Conservation (phyloP, 495 filamentous ascomycete species). For the Aspergillus homomorphus region DNA sequence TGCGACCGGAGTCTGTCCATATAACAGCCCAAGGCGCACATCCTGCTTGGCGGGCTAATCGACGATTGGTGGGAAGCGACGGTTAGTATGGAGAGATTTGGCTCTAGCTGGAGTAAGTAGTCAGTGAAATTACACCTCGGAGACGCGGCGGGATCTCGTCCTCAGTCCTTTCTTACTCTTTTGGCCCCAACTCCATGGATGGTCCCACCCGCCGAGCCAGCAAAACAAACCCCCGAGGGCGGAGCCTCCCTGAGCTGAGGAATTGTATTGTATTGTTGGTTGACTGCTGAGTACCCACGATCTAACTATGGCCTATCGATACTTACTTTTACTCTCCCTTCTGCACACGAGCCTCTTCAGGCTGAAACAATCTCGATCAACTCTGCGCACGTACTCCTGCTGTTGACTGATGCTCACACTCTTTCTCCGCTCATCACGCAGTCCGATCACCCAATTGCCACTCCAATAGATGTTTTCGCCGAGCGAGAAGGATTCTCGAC, state of each 20-base stretch:
- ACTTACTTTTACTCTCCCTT: background rate
- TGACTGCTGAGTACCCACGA: too few relatives aligned
- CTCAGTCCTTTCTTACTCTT: too few relatives aligned
- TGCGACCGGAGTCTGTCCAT: background rate
- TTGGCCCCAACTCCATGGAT: too few relatives aligned
- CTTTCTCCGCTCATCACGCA: background rate
- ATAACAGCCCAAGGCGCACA: background rate
- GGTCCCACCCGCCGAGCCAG: too few relatives aligned
- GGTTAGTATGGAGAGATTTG: background rate
- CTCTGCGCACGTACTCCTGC: background rate
- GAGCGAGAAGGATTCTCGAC: background rate
- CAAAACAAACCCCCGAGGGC: too few relatives aligned
- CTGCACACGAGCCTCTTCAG: background rate
- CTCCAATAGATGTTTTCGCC: background rate
- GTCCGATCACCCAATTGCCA: background rate
- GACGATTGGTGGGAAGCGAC: background rate
- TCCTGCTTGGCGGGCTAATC: background rate
- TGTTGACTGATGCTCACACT: background rate
- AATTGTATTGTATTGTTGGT: too few relatives aligned
- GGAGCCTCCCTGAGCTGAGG: too few relatives aligned
- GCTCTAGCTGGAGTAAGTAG: too few relatives aligned
- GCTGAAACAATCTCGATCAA: background rate
- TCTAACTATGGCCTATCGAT: background rate
- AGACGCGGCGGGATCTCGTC: too few relatives aligned
- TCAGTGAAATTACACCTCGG: too few relatives aligned